Evolutionary conservation across 176 grass and related monocot species (phyloP).

Genomic region (Neostapfia colusana): DNA sequence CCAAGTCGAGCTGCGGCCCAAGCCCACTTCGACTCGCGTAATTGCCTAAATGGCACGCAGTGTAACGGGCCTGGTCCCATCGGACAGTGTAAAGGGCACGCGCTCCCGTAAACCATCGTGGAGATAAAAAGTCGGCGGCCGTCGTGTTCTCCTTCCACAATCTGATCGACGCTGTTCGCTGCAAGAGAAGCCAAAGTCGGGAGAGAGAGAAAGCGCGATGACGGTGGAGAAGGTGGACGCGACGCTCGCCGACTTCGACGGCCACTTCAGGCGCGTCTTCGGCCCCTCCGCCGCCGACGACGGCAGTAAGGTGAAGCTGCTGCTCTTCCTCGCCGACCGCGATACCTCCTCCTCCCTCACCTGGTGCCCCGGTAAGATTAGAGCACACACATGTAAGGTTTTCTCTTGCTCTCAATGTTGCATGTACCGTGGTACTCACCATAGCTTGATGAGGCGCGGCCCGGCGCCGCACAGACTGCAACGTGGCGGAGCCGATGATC

Average conservation of each 20-base stretch:
- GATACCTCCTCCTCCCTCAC: conserved; percentile 59
- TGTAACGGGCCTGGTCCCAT: background rate
- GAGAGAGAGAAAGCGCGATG: conserved; percentile 20
- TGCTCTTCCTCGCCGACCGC: conserved; percentile 88
- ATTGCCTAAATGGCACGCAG: conserved; percentile 26
- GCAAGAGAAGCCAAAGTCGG: background rate
- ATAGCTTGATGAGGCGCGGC: too few relatives aligned
- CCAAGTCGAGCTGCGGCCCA: background rate
- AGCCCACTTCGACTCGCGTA: background rate
- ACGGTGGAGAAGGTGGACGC: conserved; percentile 51
- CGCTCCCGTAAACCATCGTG: background rate
- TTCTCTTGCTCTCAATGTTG: too few relatives aligned
- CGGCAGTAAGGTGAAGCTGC: conserved; percentile 55
- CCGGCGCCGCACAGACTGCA: conserved; percentile 59
- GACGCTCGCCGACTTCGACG: conserved; percentile 36
- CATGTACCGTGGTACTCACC: background rate
- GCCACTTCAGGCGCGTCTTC: conserved; percentile 30
- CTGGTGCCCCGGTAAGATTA: conserved; percentile 75
- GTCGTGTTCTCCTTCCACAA: background rate
- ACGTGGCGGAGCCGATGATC: conserved; percentile 90
- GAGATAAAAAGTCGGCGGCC: conserved; percentile 8
- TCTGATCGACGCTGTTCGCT: background rate
- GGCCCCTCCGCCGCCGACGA: background rate
- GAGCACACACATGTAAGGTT: background rate
- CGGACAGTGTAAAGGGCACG: conserved; percentile 4